Conservation (phyloP, 257 asterid species). For the Fraxinus excelsior region DNA sequence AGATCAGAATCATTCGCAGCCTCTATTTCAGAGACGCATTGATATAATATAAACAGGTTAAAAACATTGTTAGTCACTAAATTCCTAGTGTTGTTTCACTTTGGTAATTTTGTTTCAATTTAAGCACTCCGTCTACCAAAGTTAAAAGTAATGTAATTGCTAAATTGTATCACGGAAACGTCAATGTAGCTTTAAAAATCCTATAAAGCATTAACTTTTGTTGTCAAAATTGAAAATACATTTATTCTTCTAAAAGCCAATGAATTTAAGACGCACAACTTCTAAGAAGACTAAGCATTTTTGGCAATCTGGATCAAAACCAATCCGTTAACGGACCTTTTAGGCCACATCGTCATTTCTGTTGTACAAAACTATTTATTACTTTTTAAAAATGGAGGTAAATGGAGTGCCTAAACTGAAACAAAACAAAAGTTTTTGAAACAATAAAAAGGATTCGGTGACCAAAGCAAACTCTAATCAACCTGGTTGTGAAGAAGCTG, state of each 20-base stretch:
- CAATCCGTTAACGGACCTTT: background rate
- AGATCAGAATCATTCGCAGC: conserved; percentile 15
- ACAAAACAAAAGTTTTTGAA: background rate
- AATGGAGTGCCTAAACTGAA: background rate
- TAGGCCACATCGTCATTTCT: background rate
- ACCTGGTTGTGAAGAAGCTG: conserved; percentile 71
- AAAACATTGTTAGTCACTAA: background rate
- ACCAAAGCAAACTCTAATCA: conserved; percentile 2
- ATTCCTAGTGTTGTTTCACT: background rate
- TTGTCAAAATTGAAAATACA: background rate
- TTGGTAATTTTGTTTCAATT: background rate
- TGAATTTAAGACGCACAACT: background rate
- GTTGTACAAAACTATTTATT: background rate
- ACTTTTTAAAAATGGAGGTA: background rate
- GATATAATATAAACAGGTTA: conserved; percentile 5
- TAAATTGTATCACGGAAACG: background rate
- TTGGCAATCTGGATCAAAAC: background rate
- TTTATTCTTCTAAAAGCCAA: background rate
- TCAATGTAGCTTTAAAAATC: background rate
- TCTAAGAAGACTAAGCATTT: background rate
- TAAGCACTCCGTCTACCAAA: background rate
- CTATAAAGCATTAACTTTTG: background rate
- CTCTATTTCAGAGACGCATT: conserved; percentile 4
- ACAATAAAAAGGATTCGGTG: background rate
- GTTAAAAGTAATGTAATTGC: background rate